These are phyloP conservation scores for Tolypocladium ovalisporum DNA, from an alignment of 2,329 filamentous ascomycete species.

Conservation along the genomic window DNA sequence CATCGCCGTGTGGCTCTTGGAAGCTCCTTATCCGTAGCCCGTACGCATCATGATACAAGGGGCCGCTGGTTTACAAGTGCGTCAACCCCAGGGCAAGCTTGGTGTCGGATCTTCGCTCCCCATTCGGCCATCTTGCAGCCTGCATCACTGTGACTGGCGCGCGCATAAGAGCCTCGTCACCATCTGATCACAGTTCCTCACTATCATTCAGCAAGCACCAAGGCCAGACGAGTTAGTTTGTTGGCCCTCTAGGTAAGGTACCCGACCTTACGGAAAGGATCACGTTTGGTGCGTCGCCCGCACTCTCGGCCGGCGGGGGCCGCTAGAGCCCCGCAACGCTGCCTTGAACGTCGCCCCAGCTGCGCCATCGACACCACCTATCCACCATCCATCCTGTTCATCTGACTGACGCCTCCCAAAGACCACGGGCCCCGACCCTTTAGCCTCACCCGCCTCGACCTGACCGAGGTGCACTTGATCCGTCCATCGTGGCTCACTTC, in stretches of 20 bases:
- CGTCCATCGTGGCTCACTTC: neutral
- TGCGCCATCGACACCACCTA: neutral
- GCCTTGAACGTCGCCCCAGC: neutral
- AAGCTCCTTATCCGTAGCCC: too few species aligned
- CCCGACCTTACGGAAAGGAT: neutral
- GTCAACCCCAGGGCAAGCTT: neutral
- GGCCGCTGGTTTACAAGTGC: neutral
- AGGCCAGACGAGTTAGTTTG: neutral
- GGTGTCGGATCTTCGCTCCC: neutral
- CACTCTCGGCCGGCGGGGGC: neutral
- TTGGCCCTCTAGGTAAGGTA: neutral
- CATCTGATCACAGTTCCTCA: neutral
- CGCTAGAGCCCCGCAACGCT: neutral
- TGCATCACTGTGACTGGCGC: neutral
- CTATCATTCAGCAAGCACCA: neutral
- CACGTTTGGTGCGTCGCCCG: neutral
- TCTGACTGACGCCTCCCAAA: constrained; percentile 1
- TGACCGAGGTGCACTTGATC: neutral
- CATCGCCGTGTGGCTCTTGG: neutral
- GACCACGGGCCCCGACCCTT: neutral
- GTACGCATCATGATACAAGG: neutral
- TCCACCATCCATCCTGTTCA: too few species aligned
- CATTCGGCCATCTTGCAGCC: neutral
- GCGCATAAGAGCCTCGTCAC: neutral
- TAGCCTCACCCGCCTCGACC: neutral